Evolutionary conservation across 2,329 filamentous ascomycete species (phyloP).

Genomic region (Verticillium nubilum): DNA sequence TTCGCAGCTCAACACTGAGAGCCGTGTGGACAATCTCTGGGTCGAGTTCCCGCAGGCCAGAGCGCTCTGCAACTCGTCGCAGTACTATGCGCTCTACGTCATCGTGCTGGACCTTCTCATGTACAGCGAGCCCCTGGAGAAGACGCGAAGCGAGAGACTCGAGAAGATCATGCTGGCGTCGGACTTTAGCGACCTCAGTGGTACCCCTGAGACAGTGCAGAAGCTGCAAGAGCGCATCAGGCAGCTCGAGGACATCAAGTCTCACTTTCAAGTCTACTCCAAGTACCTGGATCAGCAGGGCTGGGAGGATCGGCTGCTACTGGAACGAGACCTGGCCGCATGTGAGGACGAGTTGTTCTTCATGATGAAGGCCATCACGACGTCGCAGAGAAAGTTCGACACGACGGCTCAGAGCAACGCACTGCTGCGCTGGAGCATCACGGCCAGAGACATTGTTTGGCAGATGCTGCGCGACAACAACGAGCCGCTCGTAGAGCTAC

Average conservation of each 20-base stretch:
- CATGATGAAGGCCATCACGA: conserved; percentile 99
- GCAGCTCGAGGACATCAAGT: conserved; percentile 93
- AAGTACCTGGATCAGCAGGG: conserved; percentile 81
- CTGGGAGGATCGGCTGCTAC: conserved; percentile 83
- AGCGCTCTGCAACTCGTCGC: conserved; percentile 92
- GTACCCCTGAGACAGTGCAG: conserved; percentile 88
- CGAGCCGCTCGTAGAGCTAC: conserved; percentile 86
- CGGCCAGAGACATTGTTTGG: conserved; percentile 95
- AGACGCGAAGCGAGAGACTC: conserved; percentile 89
- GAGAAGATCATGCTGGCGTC: conserved; percentile 99
- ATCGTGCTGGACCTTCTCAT: conserved; percentile 94
- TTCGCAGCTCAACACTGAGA: conserved; percentile 57
- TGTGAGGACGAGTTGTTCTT: conserved; percentile 99
- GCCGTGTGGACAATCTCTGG: conserved; percentile 91
- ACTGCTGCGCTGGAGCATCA: conserved; percentile 84
- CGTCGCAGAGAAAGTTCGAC: conserved; percentile 83
- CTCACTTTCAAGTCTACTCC: conserved; percentile 89
- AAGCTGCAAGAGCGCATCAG: conserved; percentile 87
- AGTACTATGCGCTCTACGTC: conserved; percentile 98
- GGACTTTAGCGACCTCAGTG: conserved; percentile 94
- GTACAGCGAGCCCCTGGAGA: conserved; percentile 94
- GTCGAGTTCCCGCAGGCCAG: conserved; percentile 93
- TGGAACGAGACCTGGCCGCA: conserved; percentile 81
- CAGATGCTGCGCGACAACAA: conserved; percentile 84
- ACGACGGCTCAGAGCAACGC: conserved; percentile 68